phyloP scores from a whole-genome alignment of 164 flowering plant genomes.

The Pachysandra terminalis region DNA sequence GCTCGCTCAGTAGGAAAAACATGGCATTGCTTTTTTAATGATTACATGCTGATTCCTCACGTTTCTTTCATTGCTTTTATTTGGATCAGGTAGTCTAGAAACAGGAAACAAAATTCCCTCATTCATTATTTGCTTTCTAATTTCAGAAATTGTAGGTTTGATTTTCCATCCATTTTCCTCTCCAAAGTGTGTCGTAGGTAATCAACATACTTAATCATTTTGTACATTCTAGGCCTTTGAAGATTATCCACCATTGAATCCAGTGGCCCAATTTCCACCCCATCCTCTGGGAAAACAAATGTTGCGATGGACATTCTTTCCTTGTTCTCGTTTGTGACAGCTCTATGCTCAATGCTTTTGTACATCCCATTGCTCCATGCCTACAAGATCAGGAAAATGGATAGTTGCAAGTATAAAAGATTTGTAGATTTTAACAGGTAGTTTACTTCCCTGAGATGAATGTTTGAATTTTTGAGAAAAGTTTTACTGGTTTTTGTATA shows the following conservation, averaged over 20 bases:
- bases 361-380: slow-evolving; percentile 21
- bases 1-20: too few relatives aligned
- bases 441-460: too few relatives aligned
- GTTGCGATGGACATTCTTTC: slow-evolving; percentile 28
- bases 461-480: too few relatives aligned
- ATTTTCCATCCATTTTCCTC: slow-evolving; percentile 26
- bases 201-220: slow-evolving; percentile 17
- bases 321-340: slow-evolving; percentile 24
- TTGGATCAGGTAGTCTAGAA: neutral
- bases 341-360: slow-evolving; percentile 32
- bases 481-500: too few relatives aligned
- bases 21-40: too few relatives aligned
- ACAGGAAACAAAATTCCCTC: too few relatives aligned
- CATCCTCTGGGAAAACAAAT: slow-evolving; percentile 17
- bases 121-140: too few relatives aligned
- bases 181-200: slow-evolving; percentile 16
- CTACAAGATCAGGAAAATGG: slow-evolving; percentile 7
- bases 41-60: too few relatives aligned
- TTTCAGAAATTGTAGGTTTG: slow-evolving; percentile 14
- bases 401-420: neutral
- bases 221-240: slow-evolving; percentile 18
- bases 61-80: neutral
- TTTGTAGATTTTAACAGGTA: too few relatives aligned
- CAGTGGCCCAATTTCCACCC: slow-evolving; percentile 22
- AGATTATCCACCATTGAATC: slow-evolving; percentile 10